Percentiles rank a stretch among this genome's conserved stretches.
phyloP scores from a whole-genome alignment of 2,329 filamentous ascomycete genomes.

The Xylaria sp. region DNA sequence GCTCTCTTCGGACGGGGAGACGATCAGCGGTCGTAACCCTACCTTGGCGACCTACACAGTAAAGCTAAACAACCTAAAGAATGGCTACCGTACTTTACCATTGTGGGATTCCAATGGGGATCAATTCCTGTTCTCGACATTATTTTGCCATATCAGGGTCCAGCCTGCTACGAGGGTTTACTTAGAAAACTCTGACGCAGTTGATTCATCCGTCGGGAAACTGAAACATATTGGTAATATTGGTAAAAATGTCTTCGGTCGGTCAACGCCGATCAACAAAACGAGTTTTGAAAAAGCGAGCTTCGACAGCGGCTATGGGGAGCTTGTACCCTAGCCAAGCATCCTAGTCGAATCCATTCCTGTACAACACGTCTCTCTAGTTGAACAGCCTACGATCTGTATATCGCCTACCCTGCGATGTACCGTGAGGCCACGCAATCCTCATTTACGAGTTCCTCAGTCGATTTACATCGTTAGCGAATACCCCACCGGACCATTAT shows the following conservation, averaged over 20 bases:
- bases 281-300: conserved; percentile 62
- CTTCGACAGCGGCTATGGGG: conserved; percentile 55
- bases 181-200: conserved; percentile 58
- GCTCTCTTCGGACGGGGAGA: conserved; percentile 82
- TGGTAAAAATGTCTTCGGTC: conserved; percentile 68
- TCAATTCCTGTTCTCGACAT: conserved; percentile 91
- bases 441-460: conserved; percentile 16
- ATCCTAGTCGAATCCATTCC: conserved; percentile 13
- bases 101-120: conserved; percentile 90
- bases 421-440: conserved; percentile 9
- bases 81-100: conserved; percentile 92
- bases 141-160: conserved; percentile 89
- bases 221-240: conserved; percentile 67
- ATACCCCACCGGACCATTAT: conserved; percentile 32
- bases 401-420: conserved; percentile 40
- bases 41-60: conserved; percentile 90
- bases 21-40: conserved; percentile 69
- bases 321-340: conserved; percentile 38
- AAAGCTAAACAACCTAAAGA: conserved; percentile 88
- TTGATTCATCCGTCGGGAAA: conserved; percentile 60
- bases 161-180: conserved; percentile 67
- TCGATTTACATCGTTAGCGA: conserved; percentile 34
- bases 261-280: conserved; percentile 62
- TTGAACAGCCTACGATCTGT: conserved; percentile 38
- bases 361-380: conserved; percentile 35